Base-by-base conservation (phyloP, 2,329 filamentous ascomycete genomes). In the Capronia coronata region DNA sequence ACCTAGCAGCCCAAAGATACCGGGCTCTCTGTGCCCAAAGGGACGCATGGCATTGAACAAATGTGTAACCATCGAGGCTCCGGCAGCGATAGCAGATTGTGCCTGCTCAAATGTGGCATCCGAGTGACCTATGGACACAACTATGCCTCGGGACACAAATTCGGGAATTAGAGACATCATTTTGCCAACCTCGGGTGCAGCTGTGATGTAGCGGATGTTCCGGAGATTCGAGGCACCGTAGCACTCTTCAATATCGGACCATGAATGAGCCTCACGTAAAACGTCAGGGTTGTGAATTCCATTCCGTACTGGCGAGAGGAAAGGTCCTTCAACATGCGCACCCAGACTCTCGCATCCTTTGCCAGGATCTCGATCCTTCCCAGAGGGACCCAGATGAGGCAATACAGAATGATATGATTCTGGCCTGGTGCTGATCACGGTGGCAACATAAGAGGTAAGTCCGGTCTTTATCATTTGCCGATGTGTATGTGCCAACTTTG, bases 41-140 rank as follows among this genome's bases (percentile, higher is more conserved):
- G 88, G 88, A 1, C 83, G 78, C 89, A 95, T 95, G 21, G 89
- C 89, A 65, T 95, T 95, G 78, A 94, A 95, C 1, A 95, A 75
- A 63, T 95, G 89, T 0, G 89, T 95, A 58, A 95, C 86, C 87
- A 94, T 94, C 42, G 79, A 86, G 1, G 86, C 87, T 44, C 89
- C 89, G 5, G 81, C 76, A n/a, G 72, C 73, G 2, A 93, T 78
- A 16, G 86, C 86, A 3, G 72, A 69, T 2, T 83, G 80, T 1
- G 86, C 87, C 64, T 91, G 77, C 67, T 94, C 87, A 64, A 91
- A 94, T 0, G 85, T 87, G 11, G 88, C 86, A 65, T 94, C 87
- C 0, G 87, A 88, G 69, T 95, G 89, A 6, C 89, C 89, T 56
- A 94, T 84, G 1, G 86, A 85, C 67, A 82, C 87, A 59, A 86